Base-by-base conservation (phyloP, 768 basidiomycete species). In the Leccinum olivaceopallidum region DNA sequence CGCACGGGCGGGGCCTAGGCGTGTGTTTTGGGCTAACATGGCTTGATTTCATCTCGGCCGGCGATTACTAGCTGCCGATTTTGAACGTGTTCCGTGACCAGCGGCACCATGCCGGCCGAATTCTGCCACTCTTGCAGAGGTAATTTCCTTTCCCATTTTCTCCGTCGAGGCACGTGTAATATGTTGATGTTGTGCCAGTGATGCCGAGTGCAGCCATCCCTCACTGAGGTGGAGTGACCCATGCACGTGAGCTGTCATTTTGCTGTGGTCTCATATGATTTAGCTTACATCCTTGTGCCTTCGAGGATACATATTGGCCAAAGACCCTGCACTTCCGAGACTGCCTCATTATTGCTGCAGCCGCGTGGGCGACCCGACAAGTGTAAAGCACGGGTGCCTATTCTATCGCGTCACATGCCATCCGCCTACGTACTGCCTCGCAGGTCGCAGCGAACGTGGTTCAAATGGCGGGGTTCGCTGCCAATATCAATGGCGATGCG, bases 381-480 rank as follows among this genome's bases (percentile, higher is more conserved):
- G 24, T 22, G 9, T 5, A 48, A 50, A 36, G 49, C 37, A n/a
- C 8, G 62, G 39, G 28, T 30, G 9, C n/a, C 18, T 22, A 18
- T n/a, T 53, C 5, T 16, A 37, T 39, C 16, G 18, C 36, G 14
- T 24, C n/a, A 24, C 57, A 6, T 6, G 2, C 0, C 2, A 16
- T 5, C 16, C 14, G 3, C 6, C 13, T 8, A 34, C 5, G n/a
- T 22, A 26, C 30, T 2, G 5, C 20, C 13, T 24, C 10, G n/a
- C 24, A 28, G 48, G 48, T 14, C n/a, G 30, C 50, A 30, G 12
- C 47, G 10, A 53, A 22, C 26, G n/a, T 69, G 68, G 68, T 6
- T 53, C 28, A 65, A 69, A 36, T 67, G 65, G 65, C 60, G 65
- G 12, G 68, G 60, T 18, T 63, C 63, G 12, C 22, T 69, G 2